Percentiles rank a stretch among this genome's conserved stretches.
Conservation (phyloP, 2,329 filamentous ascomycete genomes). For the Zalaria sp. region DNA sequence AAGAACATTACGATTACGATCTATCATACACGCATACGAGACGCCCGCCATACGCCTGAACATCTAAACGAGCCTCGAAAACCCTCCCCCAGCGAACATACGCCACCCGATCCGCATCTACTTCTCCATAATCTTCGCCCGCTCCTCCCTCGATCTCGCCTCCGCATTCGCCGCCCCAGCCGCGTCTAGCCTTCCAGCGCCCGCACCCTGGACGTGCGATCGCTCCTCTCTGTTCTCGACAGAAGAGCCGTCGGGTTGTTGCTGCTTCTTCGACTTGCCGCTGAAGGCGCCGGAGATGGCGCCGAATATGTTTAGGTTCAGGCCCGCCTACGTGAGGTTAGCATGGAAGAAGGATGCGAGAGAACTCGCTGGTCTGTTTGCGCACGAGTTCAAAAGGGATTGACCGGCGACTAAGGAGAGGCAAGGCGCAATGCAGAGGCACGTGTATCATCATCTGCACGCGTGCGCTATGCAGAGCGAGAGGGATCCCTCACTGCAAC, state of each 20-base stretch:
- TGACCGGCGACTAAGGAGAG: neutral
- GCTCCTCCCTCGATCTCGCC: constrained; percentile 8
- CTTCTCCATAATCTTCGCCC: constrained; percentile 11
- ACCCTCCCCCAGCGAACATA: too few species aligned
- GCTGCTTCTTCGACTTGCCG: constrained; percentile 17
- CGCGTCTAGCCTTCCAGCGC: constrained; percentile 5
- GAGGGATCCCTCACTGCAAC: too few species aligned
- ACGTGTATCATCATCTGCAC: too few species aligned
- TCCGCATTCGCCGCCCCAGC: constrained; percentile 7
- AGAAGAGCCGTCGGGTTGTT: constrained; percentile 14
- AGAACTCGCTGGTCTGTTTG: neutral
- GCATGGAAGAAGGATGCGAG: neutral
- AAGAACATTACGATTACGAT: neutral
- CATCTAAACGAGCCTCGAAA: too few species aligned
- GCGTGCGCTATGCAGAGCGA: too few species aligned
- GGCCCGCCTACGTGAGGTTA: constrained; percentile 14
- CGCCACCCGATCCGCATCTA: too few species aligned
- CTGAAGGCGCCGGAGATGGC: constrained; percentile 20
- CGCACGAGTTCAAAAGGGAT: too few species aligned
- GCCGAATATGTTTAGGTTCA: constrained; percentile 23
- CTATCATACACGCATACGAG: too few species aligned
- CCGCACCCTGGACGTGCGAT: constrained; percentile 14
- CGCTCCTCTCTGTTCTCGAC: constrained; percentile 16
- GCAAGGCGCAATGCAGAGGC: neutral
- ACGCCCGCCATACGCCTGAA: too few species aligned